Base-by-base conservation (phyloP, 306 rosid species). In the Rosa persica region DNA sequence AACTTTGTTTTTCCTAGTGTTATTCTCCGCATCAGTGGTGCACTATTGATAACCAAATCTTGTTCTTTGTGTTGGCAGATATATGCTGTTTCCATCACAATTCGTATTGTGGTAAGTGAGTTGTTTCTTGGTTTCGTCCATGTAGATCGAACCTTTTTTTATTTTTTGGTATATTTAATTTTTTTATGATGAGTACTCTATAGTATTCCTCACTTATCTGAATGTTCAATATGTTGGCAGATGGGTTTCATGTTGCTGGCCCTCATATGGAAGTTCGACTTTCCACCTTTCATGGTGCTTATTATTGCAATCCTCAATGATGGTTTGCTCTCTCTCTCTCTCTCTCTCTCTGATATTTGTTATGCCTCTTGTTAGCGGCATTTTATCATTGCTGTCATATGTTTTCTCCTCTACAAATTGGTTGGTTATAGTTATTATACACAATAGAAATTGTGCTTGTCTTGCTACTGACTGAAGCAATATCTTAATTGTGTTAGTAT, bases 211-310 rank as follows among this genome's bases (percentile, higher is more conserved):
- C 75, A 75, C 66, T 80, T 27, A 74, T 78, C 58, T 78, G 25
- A 66, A 67, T 76, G 73, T 75, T 78, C 13, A 77, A 25, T 72
- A 64, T 82, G 82, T 76, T 81, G 84, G 81, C 97, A 95, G 98
- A 97, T 95, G 67, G 98, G 98, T 83, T 95, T 95, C 90, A 92
- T 95, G 98, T 88, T 95, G 86, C 90, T 95, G 80, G 98, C 98
- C 70, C 91, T 95, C 68, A 81, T 95, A 81, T 95, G 98, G 98
- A 67, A 85, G 89, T 95, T 95, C 70, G 98, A 95, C 79, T 95
- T 95, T 80, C 98, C 98, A 25, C 98, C 98, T 60, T 95, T 95
- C 71, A 95, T 95, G 98, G 98, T 95, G 84, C 98, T 95, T 22
- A 95, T 95, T 70, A 92, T 95, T 13, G 98, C 98, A 81, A 91